Conservation (phyloP, 108 stramenopile genomes). For the Chaetoceros tenuissimus region DNA sequence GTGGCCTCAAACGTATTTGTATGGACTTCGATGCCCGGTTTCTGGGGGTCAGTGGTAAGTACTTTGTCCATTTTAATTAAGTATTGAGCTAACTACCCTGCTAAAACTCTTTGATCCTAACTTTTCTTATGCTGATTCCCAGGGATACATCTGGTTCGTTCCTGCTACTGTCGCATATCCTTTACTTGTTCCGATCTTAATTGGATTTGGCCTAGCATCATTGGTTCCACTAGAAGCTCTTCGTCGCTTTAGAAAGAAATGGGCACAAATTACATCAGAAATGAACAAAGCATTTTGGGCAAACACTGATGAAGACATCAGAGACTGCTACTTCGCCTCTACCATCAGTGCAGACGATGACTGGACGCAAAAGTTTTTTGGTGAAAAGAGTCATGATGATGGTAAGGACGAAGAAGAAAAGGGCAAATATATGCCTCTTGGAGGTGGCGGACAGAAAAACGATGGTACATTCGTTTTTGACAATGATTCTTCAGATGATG, state of each 20-base stretch:
- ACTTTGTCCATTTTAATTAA: too few relatives aligned
- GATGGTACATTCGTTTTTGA: too few relatives aligned
- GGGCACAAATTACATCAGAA: constrained; percentile 28
- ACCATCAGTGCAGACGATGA: background rate
- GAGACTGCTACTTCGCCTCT: background rate
- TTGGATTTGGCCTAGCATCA: constrained; percentile 27
- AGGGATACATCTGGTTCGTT: constrained; percentile 47
- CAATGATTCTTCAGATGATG: too few relatives aligned
- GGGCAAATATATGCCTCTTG: constrained; percentile 2
- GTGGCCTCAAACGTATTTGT: constrained; percentile 30
- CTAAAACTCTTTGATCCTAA: too few relatives aligned
- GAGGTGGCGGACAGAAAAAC: background rate
- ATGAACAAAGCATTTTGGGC: constrained; percentile 41
- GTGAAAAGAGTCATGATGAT: background rate
- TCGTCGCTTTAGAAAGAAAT: constrained; percentile 32
- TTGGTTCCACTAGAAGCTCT: constrained; percentile 35
- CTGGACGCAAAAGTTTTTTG: background rate
- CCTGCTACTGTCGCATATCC: constrained; percentile 46
- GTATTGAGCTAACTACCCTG: too few relatives aligned
- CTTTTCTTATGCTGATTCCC: too few relatives aligned
- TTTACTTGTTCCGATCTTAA: constrained; percentile 31
- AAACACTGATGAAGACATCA: background rate
- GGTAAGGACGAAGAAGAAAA: constrained; percentile 1
- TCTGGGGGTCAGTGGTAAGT: constrained; percentile 38
- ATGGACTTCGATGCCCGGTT: constrained; percentile 36